phyloP scores from a whole-genome alignment of 106 monocot genomes.

The Amphibolis antarctica region DNA sequence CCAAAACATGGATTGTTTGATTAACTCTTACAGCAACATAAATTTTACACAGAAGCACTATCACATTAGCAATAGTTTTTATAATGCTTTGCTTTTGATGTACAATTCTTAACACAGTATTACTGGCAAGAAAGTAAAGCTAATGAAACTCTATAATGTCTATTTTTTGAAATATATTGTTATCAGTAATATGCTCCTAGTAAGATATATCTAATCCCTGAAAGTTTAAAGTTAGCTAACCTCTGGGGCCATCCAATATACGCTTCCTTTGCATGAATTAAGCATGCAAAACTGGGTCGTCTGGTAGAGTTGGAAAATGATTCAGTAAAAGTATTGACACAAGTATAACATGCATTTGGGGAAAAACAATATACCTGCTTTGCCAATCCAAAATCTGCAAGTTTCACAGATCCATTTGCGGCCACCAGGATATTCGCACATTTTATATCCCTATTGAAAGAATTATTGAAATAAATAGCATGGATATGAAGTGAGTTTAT shows the following conservation, averaged over 20 bases:
- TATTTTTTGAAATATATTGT: no score
- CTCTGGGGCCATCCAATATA: constrained; percentile 31
- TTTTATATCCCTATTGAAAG: constrained; percentile 35
- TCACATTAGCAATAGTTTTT: no score
- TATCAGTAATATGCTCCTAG: no score
- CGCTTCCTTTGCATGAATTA: constrained; percentile 38
- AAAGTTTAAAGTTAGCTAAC: constrained; percentile 15
- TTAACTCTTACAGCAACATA: no score
- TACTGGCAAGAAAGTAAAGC: no score
- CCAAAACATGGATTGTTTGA: no score
- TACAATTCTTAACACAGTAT: no score
- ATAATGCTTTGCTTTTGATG: no score
- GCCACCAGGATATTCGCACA: constrained; percentile 49
- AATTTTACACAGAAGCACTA: no score
- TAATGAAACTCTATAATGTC: no score
- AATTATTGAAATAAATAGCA: neutral
- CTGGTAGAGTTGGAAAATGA: constrained; percentile 4
- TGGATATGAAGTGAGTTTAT: neutral
- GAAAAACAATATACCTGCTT: constrained; percentile 23
- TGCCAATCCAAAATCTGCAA: constrained; percentile 50
- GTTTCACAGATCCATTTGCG: constrained; percentile 36
- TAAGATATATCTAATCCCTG: no score
- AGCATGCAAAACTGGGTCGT: constrained; percentile 6
- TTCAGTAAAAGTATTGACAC: neutral
- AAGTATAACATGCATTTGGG: neutral